These are phyloP conservation scores for Gynostemma pentaphyllum DNA, from an alignment of 306 rosid species.

Conservation along the genomic window DNA sequence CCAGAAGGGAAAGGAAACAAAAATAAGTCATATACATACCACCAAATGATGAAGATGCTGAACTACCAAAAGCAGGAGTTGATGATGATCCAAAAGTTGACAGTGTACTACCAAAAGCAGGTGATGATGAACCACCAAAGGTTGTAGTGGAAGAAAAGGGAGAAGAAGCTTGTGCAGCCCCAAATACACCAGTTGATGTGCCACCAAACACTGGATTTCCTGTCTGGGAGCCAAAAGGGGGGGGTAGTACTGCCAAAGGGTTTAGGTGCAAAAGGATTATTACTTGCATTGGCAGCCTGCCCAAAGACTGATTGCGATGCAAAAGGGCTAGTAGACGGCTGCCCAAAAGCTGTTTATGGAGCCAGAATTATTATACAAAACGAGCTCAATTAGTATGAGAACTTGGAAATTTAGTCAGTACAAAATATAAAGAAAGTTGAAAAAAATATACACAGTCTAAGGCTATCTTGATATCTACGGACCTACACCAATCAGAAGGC, in stretches of 20 bases:
- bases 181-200: constrained; percentile 85
- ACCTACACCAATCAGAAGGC: not conserved
- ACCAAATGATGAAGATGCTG: constrained; percentile 44
- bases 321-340: constrained; percentile 70
- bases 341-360: constrained; percentile 71
- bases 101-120: constrained; percentile 56
- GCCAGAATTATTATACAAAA: not conserved
- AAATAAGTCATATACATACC: constrained; percentile 19
- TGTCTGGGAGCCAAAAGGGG: constrained; percentile 69
- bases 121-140: constrained; percentile 57
- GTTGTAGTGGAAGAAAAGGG: constrained; percentile 61
- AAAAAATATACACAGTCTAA: not conserved
- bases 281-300: constrained; percentile 44
- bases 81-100: constrained; percentile 72
- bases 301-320: constrained; percentile 77
- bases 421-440: not conserved
- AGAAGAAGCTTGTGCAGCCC: constrained; percentile 60
- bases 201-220: constrained; percentile 70
- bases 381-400: not conserved
- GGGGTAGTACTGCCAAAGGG: constrained; percentile 66
- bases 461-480: no score
- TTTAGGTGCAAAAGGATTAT: constrained; percentile 70
- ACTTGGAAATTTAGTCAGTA: not conserved
- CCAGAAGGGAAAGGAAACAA: not conserved
- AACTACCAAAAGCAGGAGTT: constrained; percentile 54